Evolutionary conservation across 176 grass and related monocot species (phyloP).

Genomic region (Lolium multiflorum): DNA sequence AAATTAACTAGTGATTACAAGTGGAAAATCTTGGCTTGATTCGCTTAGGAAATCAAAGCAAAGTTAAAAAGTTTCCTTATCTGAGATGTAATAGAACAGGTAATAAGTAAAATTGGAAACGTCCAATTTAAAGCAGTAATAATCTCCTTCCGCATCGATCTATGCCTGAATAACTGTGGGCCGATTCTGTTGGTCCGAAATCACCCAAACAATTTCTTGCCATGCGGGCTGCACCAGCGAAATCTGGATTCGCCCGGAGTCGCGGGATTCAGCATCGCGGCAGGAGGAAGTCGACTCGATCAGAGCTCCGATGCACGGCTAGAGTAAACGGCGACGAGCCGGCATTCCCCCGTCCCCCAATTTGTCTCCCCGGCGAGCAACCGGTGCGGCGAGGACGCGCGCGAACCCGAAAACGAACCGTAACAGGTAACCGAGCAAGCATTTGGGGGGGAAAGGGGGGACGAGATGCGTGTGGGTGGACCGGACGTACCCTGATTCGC

Average conservation of each 20-base stretch:
- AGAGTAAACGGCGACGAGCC: too few relatives aligned
- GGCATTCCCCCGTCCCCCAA: too few relatives aligned
- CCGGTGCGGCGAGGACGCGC: background rate
- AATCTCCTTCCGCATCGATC: constrained; percentile 20
- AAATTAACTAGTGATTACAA: background rate
- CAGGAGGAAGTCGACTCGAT: too few relatives aligned
- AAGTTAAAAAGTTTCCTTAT: background rate
- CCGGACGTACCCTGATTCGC: constrained; percentile 84
- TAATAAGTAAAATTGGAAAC: background rate
- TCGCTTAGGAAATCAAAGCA: too few relatives aligned
- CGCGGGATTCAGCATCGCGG: background rate
- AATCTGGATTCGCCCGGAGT: background rate
- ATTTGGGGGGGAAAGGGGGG: too few relatives aligned
- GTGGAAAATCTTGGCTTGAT: too few relatives aligned
- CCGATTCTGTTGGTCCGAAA: background rate
- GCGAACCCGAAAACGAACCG: background rate
- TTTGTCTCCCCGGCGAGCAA: too few relatives aligned
- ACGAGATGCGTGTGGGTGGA: background rate
- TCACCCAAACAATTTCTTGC: background rate
- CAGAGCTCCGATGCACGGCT: background rate
- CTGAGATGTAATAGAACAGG: background rate
- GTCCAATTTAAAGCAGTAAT: background rate
- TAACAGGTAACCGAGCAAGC: background rate
- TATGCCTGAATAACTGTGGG: background rate
- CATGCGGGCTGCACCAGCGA: background rate